Evolutionary conservation across 2,329 filamentous ascomycete species (phyloP).

Genomic region (Laburnicola sp.): DNA sequence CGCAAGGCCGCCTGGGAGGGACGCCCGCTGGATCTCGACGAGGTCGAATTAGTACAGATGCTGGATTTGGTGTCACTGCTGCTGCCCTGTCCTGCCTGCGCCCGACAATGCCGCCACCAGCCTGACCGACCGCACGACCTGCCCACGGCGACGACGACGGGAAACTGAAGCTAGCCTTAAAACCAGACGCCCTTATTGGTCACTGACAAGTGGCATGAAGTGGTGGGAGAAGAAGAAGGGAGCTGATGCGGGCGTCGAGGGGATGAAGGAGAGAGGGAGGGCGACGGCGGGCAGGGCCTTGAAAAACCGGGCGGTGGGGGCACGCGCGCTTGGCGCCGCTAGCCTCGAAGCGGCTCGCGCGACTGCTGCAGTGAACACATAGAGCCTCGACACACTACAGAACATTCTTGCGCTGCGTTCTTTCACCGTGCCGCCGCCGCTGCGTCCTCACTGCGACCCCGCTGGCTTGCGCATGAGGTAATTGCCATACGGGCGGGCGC

Average conservation of each 20-base stretch:
- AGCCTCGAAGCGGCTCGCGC: constrained; percentile 15
- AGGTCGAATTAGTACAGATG: constrained; percentile 42
- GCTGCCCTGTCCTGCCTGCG: constrained; percentile 28
- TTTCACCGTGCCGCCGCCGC: neutral
- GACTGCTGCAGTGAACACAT: constrained; percentile 13
- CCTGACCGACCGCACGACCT: constrained; percentile 32
- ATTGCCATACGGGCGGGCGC: constrained; percentile 29
- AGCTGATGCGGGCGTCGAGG: constrained; percentile 16
- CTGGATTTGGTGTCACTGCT: constrained; percentile 38
- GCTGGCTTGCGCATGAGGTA: constrained; percentile 26
- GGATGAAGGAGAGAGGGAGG: constrained; percentile 12
- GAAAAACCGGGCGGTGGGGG: constrained; percentile 18
- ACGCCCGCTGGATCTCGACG: constrained; percentile 27
- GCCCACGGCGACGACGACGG: constrained; percentile 35
- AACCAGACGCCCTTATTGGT: constrained; percentile 46
- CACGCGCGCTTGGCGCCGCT: constrained; percentile 22
- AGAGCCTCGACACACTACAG: constrained; percentile 3
- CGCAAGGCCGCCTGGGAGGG: constrained; percentile 25
- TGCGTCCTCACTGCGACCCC: neutral
- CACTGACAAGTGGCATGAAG: constrained; percentile 43
- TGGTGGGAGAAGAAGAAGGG: constrained; percentile 36
- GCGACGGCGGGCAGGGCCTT: constrained; percentile 22
- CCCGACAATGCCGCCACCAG: constrained; percentile 36
- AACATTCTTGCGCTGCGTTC: neutral
- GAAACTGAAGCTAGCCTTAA: constrained; percentile 39